Percentiles rank a stretch among this genome's conserved stretches.
These are phyloP conservation scores for Chrysosphaeria jannelii DNA, from an alignment of 2,329 filamentous ascomycete genomes.

Conservation along the genomic window DNA sequence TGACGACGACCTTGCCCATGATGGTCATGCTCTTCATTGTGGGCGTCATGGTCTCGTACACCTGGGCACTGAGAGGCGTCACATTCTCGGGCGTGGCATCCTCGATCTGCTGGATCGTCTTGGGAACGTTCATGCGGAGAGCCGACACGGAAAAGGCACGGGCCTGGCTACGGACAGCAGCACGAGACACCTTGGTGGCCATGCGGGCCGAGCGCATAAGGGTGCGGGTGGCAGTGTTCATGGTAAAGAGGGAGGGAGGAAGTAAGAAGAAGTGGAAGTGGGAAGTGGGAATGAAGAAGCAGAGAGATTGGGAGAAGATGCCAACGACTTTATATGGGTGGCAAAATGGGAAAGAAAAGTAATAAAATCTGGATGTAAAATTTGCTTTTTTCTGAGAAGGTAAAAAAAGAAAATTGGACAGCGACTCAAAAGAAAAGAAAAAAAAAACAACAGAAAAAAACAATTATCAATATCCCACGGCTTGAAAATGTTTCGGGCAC, in stretches of 20 bases:
- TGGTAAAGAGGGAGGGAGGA: background rate
- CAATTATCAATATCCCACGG: no score
- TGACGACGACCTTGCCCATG: constrained; percentile 37
- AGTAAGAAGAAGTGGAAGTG: background rate
- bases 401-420: background rate
- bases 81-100: constrained; percentile 18
- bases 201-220: constrained; percentile 7
- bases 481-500: no score
- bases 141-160: constrained; percentile 11
- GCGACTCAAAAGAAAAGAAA: background rate
- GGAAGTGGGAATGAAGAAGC: background rate
- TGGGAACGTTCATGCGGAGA: constrained; percentile 11
- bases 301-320: background rate
- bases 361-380: background rate
- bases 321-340: constrained; percentile 2
- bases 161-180: constrained; percentile 2
- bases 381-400: background rate
- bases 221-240: constrained; percentile 5
- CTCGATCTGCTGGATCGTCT: constrained; percentile 24
- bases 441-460: constrained; percentile 1
- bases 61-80: constrained; percentile 19
- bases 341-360: constrained; percentile 1
- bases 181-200: constrained; percentile 7
- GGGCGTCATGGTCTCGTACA: constrained; percentile 25
- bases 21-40: constrained; percentile 41